Evolutionary conservation across 371 early-diverging fungal species (phyloP), one percentile per base, ranked within the genome.

Genomic region (Mortierella sp.): DNA sequence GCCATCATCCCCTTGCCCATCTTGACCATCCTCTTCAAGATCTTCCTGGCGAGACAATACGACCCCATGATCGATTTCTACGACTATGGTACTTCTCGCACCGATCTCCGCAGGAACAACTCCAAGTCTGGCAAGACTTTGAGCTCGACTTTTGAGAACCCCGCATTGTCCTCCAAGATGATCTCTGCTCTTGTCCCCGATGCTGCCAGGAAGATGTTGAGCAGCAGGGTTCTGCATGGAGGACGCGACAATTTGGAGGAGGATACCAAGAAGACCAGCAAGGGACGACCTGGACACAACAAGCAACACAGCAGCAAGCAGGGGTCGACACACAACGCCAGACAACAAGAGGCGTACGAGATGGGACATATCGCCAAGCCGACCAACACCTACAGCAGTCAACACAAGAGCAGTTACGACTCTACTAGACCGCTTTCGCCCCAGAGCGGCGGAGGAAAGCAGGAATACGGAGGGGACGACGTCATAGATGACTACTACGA

Each of bases 1-100:
- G 88, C 87, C 44, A 74, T 93, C 49, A 77, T 90, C 27, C 95
- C 96, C 21, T 86, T 95, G 68, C 94, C 95, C 0, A 74, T 94
- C 44, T 48, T 95, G 35, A 94, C 95, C 7, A 65, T 90, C 54
- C 58, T 89, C 1, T 91, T 92, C 81, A 95, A 95, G 84, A 49
- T 94, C 21, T 87, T 88, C 72, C 86, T 92, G 72, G 71, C 83
- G 4, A 77, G 87, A n/a, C 87, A 88, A 60, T 88, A 91, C 68
- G 91, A 91, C 48, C 89, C 90, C 24, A 89, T 88, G 54, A 91
- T 91, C 11, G 90, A 92, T 78, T 90, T 89, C 72, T 92, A 92
- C 75, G 80, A 79, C 38, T 86, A 86, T 72, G 86, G 86, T 24
- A 72, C 82, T 14, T 77, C 77, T 43, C 86, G 79, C 65, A 74